Evolutionary conservation across 2,329 filamentous ascomycete genomes (phyloP).

Genomic region (Cytospora chrysosperma): DNA sequence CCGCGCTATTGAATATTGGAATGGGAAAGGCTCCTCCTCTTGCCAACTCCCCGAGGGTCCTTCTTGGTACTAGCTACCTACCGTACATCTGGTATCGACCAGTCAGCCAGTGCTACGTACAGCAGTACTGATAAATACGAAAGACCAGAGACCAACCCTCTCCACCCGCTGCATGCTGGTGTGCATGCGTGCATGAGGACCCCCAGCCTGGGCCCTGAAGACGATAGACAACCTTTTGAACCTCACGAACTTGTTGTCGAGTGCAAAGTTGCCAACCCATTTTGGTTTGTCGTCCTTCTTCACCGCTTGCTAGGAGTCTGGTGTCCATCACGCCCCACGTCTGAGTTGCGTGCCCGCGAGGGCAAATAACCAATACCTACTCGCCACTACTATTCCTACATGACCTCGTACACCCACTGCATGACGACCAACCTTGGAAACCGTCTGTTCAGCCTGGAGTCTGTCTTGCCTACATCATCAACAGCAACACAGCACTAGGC

Average conservation of each 20-base stretch:
- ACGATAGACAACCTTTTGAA: background rate
- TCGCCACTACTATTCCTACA: no score
- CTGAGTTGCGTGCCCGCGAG: constrained; percentile 1
- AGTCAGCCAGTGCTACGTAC: background rate
- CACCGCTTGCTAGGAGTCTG: constrained; percentile 18
- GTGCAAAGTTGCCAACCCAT: background rate
- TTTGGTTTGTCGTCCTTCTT: background rate
- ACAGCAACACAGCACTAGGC: background rate
- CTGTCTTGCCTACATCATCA: background rate
- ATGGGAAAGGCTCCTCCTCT: background rate
- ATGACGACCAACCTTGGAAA: no score
- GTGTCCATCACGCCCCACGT: constrained; percentile 13
- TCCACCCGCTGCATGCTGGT: background rate
- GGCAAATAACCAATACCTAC: background rate
- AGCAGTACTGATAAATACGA: no score
- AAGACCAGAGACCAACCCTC: background rate
- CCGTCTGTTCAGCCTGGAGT: no score
- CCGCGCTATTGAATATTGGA: background rate
- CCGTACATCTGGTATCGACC: background rate
- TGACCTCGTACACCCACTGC: no score
- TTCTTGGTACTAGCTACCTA: background rate
- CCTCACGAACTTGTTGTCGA: background rate
- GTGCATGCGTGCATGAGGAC: background rate
- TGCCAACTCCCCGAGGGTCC: no score
- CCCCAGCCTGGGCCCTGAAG: background rate